Evolutionary conservation across 176 grass and related monocot genomes (phyloP), one percentile per base, ranked within the genome.

Genomic region (Rhipidocladum racemiflorum): DNA sequence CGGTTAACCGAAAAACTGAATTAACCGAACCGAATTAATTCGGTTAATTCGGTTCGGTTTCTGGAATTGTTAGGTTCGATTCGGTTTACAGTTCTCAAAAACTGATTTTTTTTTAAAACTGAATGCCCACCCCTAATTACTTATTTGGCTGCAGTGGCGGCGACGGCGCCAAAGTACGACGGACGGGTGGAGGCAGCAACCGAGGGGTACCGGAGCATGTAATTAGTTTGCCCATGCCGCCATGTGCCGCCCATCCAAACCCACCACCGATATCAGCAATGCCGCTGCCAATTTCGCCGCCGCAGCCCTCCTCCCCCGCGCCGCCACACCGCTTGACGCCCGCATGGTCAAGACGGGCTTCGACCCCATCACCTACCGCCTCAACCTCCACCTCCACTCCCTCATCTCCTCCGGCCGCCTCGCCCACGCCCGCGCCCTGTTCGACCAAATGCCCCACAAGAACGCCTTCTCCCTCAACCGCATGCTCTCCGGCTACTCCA

Each of bases 391-490:
- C 49, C 28, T 88, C 7, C 17, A 84, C 3, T 76, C 18, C 15
- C 66, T 88, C 20, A 12, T 91, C 23, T 77, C 60, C 74, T 72
- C 76, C 0, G 85, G 90, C 10, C 59, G 81, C 62, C 20, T 87
- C 14, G 43, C 32, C 21, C 46, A 43, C 28, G 90, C 90, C 56
- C 88, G 69, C 1, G 65, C 74, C 13, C 34, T 93, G 84, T 85
- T 94, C 84, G 88, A 97, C 74, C 83, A 80, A 90, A 89, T 93
- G 86, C 86, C 74, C 34, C 30, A 63, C 13, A 87, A 44, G 77
- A 74, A 86, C 88, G 28, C 64, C 72, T 75, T 72, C 81, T 81
- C 88, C 24, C 30, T 87, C 51, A 91, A 97, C 82, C 81, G 75
- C 90, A 79, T 89, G 65, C 88, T 97, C 29, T 84, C 55, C 21